phyloP scores from a whole-genome alignment of 2,329 filamentous ascomycete genomes.

The Capronia coronata region DNA sequence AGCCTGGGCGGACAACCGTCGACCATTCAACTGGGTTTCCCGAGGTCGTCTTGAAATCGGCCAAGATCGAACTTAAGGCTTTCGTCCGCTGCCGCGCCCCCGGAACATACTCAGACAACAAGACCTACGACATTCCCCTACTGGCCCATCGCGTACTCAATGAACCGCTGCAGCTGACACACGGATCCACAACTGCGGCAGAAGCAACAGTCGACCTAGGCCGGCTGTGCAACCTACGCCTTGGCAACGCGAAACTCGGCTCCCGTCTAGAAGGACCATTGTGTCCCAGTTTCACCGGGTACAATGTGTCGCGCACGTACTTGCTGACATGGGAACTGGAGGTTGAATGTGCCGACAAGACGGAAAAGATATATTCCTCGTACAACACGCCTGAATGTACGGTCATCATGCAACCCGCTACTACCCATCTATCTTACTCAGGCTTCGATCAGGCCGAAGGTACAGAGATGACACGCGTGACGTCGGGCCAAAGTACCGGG shows the following conservation, averaged over 20 bases:
- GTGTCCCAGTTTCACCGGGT: slow-evolving; percentile 21
- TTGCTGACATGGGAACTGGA: slow-evolving; percentile 22
- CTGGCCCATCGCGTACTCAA: slow-evolving; percentile 4
- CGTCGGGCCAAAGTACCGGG: neutral
- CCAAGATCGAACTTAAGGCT: slow-evolving; percentile 17
- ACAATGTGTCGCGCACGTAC: slow-evolving; percentile 24
- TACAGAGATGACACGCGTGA: no score
- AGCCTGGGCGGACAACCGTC: slow-evolving; percentile 13
- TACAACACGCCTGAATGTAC: slow-evolving; percentile 7
- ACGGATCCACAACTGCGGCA: neutral
- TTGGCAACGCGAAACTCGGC: slow-evolving; percentile 21
- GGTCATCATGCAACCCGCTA: slow-evolving; percentile 8
- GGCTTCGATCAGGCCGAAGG: no score
- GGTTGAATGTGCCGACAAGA: slow-evolving; percentile 23
- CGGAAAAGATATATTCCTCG: slow-evolving; percentile 11
- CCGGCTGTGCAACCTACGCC: slow-evolving; percentile 10
- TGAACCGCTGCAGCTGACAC: slow-evolving; percentile 1
- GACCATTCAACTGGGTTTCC: slow-evolving; percentile 12
- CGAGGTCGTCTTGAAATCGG: slow-evolving; percentile 10
- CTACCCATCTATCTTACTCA: no score
- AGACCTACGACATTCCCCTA: slow-evolving; percentile 14
- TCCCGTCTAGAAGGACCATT: slow-evolving; percentile 21
- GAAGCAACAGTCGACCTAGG: slow-evolving; percentile 15
- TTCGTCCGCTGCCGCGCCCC: slow-evolving; percentile 16
- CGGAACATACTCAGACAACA: slow-evolving; percentile 14